Evolutionary conservation across 345 rosid species (phyloP).

Genomic region (Nephelium lappaceum): DNA sequence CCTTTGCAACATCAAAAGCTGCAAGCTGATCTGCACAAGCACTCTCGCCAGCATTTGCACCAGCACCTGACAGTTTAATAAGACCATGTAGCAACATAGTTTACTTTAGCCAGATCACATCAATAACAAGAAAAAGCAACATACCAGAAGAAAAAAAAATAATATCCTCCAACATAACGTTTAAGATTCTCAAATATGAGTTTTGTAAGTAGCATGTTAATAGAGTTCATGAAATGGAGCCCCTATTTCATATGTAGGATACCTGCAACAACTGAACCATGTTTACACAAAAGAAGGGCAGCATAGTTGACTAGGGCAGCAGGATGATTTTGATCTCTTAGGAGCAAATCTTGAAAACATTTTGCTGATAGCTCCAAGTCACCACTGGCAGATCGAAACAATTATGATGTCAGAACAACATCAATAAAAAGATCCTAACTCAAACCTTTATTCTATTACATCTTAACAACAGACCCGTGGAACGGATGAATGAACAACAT

Average conservation of each 20-base stretch:
- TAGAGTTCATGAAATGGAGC: conserved; percentile 11
- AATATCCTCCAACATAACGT: conserved; percentile 8
- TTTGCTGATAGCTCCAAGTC: conserved; percentile 78
- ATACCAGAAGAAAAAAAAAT: conserved; percentile 5
- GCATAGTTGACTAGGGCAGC: conserved; percentile 86
- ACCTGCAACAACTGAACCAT: conserved; percentile 85
- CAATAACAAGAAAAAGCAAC: neutral
- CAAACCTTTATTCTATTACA: neutral
- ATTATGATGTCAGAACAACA: neutral
- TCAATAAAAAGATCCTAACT: neutral
- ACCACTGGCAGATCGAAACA: conserved; percentile 57
- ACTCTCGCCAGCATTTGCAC: conserved; percentile 71
- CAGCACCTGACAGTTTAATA: conserved; percentile 66
- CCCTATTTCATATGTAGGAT: conserved; percentile 27
- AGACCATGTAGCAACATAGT: neutral
- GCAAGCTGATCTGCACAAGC: conserved; percentile 57
- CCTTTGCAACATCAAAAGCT: conserved; percentile 75
- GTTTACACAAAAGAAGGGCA: conserved; percentile 75
- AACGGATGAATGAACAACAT: neutral
- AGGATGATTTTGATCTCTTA: conserved; percentile 94
- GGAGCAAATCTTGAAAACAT: conserved; percentile 83
- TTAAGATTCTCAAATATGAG: neutral
- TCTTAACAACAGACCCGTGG: neutral
- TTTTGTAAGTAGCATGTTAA: conserved; percentile 18
- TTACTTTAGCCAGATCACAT: conserved; percentile 16